A percentile compares a stretch with the other conserved stretches of the same genome.
Evolutionary conservation across 208 protist genomes (phyloP).

Genomic region (Trichomonas vaginalis): DNA sequence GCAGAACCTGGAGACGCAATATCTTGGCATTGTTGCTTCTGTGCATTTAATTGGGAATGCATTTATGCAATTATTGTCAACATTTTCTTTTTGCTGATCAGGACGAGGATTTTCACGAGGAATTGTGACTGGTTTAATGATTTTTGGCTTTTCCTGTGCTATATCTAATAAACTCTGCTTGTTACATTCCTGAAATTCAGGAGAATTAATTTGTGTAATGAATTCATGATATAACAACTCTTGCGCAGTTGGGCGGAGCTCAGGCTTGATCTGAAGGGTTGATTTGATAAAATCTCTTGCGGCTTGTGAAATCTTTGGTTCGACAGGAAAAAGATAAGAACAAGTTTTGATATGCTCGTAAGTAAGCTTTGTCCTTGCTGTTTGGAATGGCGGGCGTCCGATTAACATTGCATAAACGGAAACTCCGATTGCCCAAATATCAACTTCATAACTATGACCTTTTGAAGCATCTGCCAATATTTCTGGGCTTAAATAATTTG

Average conservation of each 20-base stretch:
- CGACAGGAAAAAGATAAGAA: slow-evolving; percentile 66
- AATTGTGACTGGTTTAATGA: neutral
- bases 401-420: slow-evolving; percentile 63
- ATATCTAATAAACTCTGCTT: slow-evolving; percentile 32
- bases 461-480: neutral
- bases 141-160: neutral
- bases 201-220: slow-evolving; percentile 37
- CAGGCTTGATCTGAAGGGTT: slow-evolving; percentile 55
- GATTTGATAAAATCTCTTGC: slow-evolving; percentile 63
- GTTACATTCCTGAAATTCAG: slow-evolving; percentile 32
- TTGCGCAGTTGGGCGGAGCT: slow-evolving; percentile 57
- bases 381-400: slow-evolving; percentile 89
- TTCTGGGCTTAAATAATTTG: slow-evolving; percentile 16
- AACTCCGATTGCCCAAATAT: slow-evolving; percentile 88
- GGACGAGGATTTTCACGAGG: neutral
- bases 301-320: slow-evolving; percentile 45
- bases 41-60: slow-evolving; percentile 30
- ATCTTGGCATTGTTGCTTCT: neutral
- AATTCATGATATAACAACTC: slow-evolving; percentile 65
- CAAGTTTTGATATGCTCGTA: slow-evolving; percentile 73
- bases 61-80: neutral
- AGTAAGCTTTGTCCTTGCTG: slow-evolving; percentile 74
- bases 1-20: neutral
- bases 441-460: slow-evolving; percentile 83
- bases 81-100: neutral